phyloP scores from a whole-genome alignment of 148 eudicot species.

The Camellia sinensis region DNA sequence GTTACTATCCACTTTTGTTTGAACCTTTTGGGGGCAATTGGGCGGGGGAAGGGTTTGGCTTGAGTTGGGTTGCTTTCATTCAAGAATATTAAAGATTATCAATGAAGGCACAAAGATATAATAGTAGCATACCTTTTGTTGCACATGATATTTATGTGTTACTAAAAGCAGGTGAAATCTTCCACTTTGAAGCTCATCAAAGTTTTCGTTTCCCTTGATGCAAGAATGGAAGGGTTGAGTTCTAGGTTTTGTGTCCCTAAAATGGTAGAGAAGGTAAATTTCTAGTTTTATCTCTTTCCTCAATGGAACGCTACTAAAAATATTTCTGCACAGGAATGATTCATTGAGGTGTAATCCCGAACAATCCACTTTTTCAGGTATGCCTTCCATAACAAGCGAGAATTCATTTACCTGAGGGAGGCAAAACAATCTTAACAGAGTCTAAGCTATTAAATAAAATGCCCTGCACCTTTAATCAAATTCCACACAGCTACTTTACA shows the following conservation, averaged over 20 bases:
- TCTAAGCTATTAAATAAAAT: too few relatives aligned
- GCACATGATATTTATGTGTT: conserved; percentile 65
- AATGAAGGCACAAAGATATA: background rate
- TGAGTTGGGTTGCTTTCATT: background rate
- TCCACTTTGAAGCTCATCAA: conserved; percentile 54
- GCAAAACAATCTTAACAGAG: too few relatives aligned
- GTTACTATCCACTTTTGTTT: background rate
- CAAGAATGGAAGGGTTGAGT: conserved; percentile 23
- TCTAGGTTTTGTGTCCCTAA: conserved; percentile 34
- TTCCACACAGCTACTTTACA: too few relatives aligned
- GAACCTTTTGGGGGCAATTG: background rate
- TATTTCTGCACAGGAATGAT: conserved; percentile 57
- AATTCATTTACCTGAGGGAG: too few relatives aligned
- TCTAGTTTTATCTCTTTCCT: conserved; percentile 30
- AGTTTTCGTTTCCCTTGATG: conserved; percentile 18
- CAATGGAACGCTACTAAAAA: conserved; percentile 35
- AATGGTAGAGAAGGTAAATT: conserved; percentile 44
- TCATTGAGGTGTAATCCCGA: conserved; percentile 30
- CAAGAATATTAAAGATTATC: background rate
- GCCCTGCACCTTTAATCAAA: too few relatives aligned
- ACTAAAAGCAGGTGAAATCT: conserved; percentile 62
- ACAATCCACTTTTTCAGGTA: conserved; percentile 32
- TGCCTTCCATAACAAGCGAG: conserved; percentile 24
- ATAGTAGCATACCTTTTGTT: conserved; percentile 50
- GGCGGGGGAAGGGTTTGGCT: background rate